A percentile compares a stretch with the other conserved stretches of the same genome.
phyloP scores from a whole-genome alignment of 306 rosid genomes.

The Medicago ruthenica region DNA sequence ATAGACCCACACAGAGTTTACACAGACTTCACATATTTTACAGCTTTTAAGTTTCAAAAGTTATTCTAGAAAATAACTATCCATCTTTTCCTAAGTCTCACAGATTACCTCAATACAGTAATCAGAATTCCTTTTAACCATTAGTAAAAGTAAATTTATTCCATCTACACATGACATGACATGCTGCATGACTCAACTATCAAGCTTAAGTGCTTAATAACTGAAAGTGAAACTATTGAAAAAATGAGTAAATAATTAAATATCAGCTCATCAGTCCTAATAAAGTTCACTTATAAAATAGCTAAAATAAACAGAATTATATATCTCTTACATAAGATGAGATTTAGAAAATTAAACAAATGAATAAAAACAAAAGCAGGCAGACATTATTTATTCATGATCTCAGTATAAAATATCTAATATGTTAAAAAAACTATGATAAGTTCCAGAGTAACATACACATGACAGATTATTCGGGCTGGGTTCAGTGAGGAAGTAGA shows the following conservation, averaged over 20 bases:
- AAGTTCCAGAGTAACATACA: slow-evolving; percentile 55
- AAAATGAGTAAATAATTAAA: slow-evolving; percentile 2
- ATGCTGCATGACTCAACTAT: slow-evolving; percentile 7
- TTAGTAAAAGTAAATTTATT: background rate
- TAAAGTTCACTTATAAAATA: background rate
- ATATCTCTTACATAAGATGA: background rate
- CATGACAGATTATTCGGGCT: slow-evolving; percentile 74
- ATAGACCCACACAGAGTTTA: no score
- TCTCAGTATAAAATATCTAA: background rate
- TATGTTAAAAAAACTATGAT: background rate
- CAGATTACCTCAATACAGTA: background rate
- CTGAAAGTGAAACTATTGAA: background rate
- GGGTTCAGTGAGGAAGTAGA: slow-evolving; percentile 58
- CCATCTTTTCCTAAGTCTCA: background rate
- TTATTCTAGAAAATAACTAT: background rate
- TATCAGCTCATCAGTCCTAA: background rate
- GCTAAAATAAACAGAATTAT: background rate
- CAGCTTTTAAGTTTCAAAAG: background rate
- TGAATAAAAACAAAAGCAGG: background rate
- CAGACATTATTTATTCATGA: background rate
- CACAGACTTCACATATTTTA: no score
- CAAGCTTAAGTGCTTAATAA: background rate
- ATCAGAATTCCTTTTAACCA: background rate
- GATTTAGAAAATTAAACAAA: background rate
- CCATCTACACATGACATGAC: slow-evolving; percentile 30